Percentiles rank a stretch among this genome's conserved stretches.
Conservation (phyloP, 2,329 filamentous ascomycete species). For the Pyrenochaeta sp. region DNA sequence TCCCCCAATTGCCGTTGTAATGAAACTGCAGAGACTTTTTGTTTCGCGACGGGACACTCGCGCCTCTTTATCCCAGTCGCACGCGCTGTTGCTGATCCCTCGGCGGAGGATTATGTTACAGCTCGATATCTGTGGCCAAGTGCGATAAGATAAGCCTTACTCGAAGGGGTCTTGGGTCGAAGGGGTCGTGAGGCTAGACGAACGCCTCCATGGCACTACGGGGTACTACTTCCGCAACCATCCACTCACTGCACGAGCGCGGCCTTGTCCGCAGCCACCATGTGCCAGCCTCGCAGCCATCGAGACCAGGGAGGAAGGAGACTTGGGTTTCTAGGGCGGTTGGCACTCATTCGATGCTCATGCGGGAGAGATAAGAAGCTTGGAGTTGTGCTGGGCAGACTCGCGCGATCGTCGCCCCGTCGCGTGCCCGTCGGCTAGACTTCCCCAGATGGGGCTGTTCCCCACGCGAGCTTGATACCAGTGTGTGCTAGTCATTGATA, state of each 20-base stretch:
- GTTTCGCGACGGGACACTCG: not conserved
- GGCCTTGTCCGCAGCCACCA: not conserved
- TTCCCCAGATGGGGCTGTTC: conserved; percentile 14
- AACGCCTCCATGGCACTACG: not conserved
- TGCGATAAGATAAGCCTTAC: conserved; percentile 18
- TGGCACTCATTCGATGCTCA: not conserved
- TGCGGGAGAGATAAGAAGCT: conserved; percentile 11
- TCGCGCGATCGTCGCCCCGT: not conserved
- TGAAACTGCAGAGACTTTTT: not conserved
- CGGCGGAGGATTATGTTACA: conserved; percentile 6
- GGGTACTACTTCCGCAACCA: not conserved
- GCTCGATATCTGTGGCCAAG: conserved; percentile 11
- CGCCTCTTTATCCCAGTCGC: conserved; percentile 11
- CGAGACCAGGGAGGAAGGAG: not conserved
- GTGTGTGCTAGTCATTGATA: not conserved
- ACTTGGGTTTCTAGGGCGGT: not conserved
- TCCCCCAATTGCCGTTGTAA: too few relatives aligned
- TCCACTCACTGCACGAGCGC: conserved; percentile 11
- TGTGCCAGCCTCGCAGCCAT: not conserved
- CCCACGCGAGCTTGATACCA: conserved; percentile 6
- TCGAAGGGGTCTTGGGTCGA: conserved; percentile 3
- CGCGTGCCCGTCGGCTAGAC: conserved; percentile 2
- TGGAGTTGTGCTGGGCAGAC: not conserved
- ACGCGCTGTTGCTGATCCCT: not conserved
- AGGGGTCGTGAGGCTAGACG: not conserved